Evolutionary conservation across 2,329 filamentous ascomycete genomes (phyloP).

Genomic region (Scorias spongiosa): DNA sequence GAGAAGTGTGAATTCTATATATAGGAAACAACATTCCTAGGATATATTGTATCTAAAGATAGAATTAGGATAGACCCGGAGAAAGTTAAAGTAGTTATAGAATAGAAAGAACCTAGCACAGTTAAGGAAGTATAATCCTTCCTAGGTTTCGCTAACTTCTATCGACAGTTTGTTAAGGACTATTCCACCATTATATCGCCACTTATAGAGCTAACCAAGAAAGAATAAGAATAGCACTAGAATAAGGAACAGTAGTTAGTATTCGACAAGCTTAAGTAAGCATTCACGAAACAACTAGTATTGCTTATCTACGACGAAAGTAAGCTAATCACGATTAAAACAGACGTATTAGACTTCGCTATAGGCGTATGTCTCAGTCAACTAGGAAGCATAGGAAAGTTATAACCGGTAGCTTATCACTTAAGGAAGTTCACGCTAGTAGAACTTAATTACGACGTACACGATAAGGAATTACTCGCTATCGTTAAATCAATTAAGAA

Average conservation of each 20-base stretch:
- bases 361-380: slow-evolving; percentile 2
- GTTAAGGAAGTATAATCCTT: slow-evolving; percentile 12
- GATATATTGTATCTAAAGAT: slow-evolving; percentile 14
- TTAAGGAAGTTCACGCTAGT: slow-evolving; percentile 5
- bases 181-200: slow-evolving; percentile 1
- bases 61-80: slow-evolving; percentile 14
- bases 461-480: neutral
- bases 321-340: neutral
- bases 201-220: neutral
- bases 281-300: neutral
- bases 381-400: slow-evolving; percentile 1
- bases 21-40: slow-evolving; percentile 16
- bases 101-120: slow-evolving; percentile 11
- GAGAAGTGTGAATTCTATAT: slow-evolving; percentile 20
- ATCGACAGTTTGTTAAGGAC: slow-evolving; percentile 1
- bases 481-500: neutral
- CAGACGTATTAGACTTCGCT: neutral
- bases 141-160: slow-evolving; percentile 2
- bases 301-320: neutral
- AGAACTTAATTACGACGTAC: slow-evolving; percentile 5
- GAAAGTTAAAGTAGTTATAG: slow-evolving; percentile 13
- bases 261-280: slow-evolving; percentile 1
- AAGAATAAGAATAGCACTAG: neutral
- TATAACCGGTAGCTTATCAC: slow-evolving; percentile 6
- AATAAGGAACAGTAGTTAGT: neutral